A percentile compares a stretch with the other conserved stretches of the same genome.
These are phyloP conservation scores for Globisporangium abappressorium DNA, from an alignment of 352 stramenopile species.

Conservation along the genomic window DNA sequence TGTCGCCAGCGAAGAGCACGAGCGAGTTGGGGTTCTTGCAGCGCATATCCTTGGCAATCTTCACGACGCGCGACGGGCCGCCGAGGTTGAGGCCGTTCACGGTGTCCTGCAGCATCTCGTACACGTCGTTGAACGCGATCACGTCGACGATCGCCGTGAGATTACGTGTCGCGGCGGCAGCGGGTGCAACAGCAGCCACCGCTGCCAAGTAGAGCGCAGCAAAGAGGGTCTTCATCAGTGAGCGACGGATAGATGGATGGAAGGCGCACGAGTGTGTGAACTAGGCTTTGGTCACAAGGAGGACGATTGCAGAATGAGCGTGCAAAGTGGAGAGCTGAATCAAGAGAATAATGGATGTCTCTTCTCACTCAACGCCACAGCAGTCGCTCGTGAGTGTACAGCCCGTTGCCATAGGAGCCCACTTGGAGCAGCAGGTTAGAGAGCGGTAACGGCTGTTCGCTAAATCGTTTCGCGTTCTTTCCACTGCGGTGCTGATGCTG, in stretches of 20 bases:
- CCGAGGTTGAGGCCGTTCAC: slow-evolving; percentile 60
- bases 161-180: slow-evolving; percentile 21
- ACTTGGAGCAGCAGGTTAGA: neutral
- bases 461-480: neutral
- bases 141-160: slow-evolving; percentile 55
- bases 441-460: neutral
- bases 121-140: slow-evolving; percentile 78
- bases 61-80: slow-evolving; percentile 62
- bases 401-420: neutral
- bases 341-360: neutral
- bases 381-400: neutral
- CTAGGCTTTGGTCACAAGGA: neutral
- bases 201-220: neutral
- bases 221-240: neutral
- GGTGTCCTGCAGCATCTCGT: slow-evolving; percentile 65
- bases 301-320: neutral
- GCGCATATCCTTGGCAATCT: slow-evolving; percentile 51
- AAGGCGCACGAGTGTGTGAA: neutral
- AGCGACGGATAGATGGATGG: neutral
- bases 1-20: slow-evolving; percentile 3
- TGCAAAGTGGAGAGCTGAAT: neutral
- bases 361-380: neutral
- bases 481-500: neutral
- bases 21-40: slow-evolving; percentile 41
- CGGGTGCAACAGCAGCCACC: no score